Evolutionary conservation across 2,329 filamentous ascomycete species (phyloP).

Genomic region (Arthrocladium fulminans): DNA sequence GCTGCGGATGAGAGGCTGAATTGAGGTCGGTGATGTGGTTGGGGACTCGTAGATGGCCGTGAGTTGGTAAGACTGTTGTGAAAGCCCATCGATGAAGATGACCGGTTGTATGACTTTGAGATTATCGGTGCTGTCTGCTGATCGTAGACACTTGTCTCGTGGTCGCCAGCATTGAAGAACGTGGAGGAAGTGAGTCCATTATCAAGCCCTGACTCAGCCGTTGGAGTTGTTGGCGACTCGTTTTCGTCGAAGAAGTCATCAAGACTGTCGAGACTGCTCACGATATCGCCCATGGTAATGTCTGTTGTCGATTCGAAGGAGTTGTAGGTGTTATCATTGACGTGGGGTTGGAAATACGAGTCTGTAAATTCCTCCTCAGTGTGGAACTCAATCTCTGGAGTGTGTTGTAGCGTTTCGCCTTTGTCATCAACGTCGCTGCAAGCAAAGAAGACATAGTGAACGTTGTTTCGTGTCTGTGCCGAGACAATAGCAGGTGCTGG

Average conservation of each 20-base stretch:
- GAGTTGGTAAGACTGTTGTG: conserved; percentile 80
- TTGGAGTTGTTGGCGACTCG: conserved; percentile 55
- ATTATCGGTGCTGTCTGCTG: conserved; percentile 86
- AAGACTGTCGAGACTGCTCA: conserved; percentile 66
- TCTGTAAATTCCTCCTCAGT: conserved; percentile 77
- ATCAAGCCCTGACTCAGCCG: conserved; percentile 32
- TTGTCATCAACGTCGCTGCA: conserved; percentile 61
- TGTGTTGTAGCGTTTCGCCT: conserved; percentile 56
- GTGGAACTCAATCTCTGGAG: conserved; percentile 86
- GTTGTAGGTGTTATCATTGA: conserved; percentile 79
- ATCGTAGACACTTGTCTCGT: conserved; percentile 76
- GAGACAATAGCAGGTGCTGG: conserved; percentile 87
- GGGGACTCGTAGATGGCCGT: conserved; percentile 48
- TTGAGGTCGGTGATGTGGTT: conserved; percentile 35
- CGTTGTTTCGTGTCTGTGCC: conserved; percentile 75
- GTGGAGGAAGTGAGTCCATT: neutral
- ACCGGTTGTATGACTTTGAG: conserved; percentile 67
- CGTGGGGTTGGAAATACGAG: conserved; percentile 62
- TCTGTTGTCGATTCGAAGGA: conserved; percentile 59
- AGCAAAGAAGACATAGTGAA: conserved; percentile 93
- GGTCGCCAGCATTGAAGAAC: conserved; percentile 45
- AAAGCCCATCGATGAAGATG: conserved; percentile 64
- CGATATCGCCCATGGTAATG: conserved; percentile 70
- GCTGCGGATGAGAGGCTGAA: conserved; percentile 15
- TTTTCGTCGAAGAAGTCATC: conserved; percentile 76